Evolutionary conservation across 2,329 filamentous ascomycete species (phyloP).

Genomic region (Verticillium albo-atrum): DNA sequence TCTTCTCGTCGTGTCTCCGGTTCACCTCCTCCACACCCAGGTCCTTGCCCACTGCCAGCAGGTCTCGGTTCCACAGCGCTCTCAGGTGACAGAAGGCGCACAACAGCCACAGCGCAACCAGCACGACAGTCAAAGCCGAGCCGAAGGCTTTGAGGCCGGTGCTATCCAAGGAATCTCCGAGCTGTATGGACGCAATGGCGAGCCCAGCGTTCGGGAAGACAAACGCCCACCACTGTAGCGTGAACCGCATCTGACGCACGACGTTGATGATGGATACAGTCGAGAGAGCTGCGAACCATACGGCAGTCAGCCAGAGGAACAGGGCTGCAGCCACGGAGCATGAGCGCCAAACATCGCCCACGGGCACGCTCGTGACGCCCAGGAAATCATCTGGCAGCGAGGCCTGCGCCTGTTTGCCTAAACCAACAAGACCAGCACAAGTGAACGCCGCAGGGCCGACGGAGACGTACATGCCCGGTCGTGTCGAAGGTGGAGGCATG

Average conservation of each 20-base stretch:
- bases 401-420: constrained; percentile 27
- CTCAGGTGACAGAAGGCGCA: constrained; percentile 37
- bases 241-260: constrained; percentile 37
- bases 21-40: constrained; percentile 39
- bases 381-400: constrained; percentile 15
- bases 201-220: constrained; percentile 56
- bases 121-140: constrained; percentile 43
- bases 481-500: constrained; percentile 38
- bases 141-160: constrained; percentile 40
- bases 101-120: constrained; percentile 46
- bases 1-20: constrained; percentile 12
- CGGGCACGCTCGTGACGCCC: constrained; percentile 17
- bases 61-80: constrained; percentile 37
- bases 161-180: constrained; percentile 43
- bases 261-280: constrained; percentile 30
- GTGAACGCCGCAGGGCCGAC: constrained; percentile 51
- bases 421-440: constrained; percentile 32
- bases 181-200: constrained; percentile 48
- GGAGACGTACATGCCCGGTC: constrained; percentile 51
- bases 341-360: constrained; percentile 33
- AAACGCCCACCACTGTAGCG: constrained; percentile 46
- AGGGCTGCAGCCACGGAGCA: constrained; percentile 39
- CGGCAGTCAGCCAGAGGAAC: constrained; percentile 47
- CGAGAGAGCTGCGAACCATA: constrained; percentile 48
- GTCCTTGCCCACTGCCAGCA: constrained; percentile 49